Conservation (phyloP, 768 basidiomycete genomes). For the Boletus subparvulus region DNA sequence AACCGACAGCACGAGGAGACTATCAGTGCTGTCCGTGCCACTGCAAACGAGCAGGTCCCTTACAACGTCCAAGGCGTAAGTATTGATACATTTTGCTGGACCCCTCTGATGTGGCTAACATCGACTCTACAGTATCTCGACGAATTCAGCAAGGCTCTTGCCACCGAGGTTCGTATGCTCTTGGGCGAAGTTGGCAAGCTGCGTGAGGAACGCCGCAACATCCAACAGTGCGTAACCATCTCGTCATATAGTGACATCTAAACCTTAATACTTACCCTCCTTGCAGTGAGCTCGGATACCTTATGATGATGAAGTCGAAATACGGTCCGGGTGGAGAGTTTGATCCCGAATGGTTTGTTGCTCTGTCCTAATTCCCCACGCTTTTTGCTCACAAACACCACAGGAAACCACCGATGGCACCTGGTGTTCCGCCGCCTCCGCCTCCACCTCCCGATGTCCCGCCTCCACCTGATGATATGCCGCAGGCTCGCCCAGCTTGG, state of each 20-base stretch:
- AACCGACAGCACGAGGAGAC: conserved; percentile 65
- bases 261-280: conserved; percentile 3
- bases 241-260: background rate
- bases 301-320: conserved; percentile 69
- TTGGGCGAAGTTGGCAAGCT: conserved; percentile 82
- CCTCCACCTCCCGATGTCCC: conserved; percentile 46
- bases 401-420: conserved; percentile 45
- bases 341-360: conserved; percentile 70
- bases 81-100: conserved; percentile 3
- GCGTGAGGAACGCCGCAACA: conserved; percentile 71
- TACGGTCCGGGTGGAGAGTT: conserved; percentile 86
- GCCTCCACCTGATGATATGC: conserved; percentile 44
- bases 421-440: conserved; percentile 42
- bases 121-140: conserved; percentile 63
- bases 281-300: conserved; percentile 68
- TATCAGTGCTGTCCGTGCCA: conserved; percentile 63
- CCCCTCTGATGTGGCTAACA: conserved; percentile 6
- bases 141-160: conserved; percentile 83
- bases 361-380: background rate
- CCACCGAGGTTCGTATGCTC: conserved; percentile 80
- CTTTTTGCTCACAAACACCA: background rate
- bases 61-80: conserved; percentile 83
- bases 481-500: conserved; percentile 59
- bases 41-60: conserved; percentile 73
- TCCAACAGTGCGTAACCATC: conserved; percentile 65